These are phyloP conservation scores for Tetracentron sinense DNA, from an alignment of 164 flowering plant genomes.

Conservation along the genomic window DNA sequence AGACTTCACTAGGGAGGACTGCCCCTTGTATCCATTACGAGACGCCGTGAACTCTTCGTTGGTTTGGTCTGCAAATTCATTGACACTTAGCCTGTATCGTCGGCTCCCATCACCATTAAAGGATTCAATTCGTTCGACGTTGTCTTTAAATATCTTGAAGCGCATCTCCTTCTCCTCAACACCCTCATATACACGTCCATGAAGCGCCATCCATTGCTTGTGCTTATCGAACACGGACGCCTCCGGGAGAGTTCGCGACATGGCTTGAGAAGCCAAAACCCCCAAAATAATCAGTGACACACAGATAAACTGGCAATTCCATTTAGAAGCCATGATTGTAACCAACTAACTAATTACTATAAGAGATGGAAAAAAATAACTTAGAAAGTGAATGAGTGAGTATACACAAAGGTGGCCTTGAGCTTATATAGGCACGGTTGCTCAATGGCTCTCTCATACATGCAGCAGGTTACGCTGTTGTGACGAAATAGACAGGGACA, in stretches of 20 bases:
- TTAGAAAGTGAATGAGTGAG: too few species aligned
- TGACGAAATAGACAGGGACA: too few species aligned
- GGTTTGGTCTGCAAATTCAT: conserved; percentile 21
- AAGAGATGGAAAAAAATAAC: too few species aligned
- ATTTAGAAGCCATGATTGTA: too few species aligned
- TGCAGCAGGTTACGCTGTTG: too few species aligned
- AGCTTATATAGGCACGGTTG: too few species aligned
- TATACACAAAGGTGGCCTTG: too few species aligned
- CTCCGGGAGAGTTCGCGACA: not conserved
- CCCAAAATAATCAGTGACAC: not conserved
- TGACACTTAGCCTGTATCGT: conserved; percentile 9
- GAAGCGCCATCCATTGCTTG: conserved; percentile 16
- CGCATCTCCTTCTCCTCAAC: conserved; percentile 9
- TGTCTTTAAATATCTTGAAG: conserved; percentile 13
- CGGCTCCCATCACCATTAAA: not conserved
- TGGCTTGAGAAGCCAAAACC: not conserved
- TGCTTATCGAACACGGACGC: not conserved
- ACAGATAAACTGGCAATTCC: too few species aligned
- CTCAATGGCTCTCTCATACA: too few species aligned
- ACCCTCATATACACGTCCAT: conserved; percentile 14
- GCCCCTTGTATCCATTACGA: conserved; percentile 4
- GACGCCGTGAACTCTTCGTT: conserved; percentile 10
- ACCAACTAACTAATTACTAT: too few species aligned
- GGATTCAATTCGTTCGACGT: conserved; percentile 17
- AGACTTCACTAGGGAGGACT: not conserved